Base-by-base conservation (phyloP, 306 rosid species). In the Sophora flavescens region DNA sequence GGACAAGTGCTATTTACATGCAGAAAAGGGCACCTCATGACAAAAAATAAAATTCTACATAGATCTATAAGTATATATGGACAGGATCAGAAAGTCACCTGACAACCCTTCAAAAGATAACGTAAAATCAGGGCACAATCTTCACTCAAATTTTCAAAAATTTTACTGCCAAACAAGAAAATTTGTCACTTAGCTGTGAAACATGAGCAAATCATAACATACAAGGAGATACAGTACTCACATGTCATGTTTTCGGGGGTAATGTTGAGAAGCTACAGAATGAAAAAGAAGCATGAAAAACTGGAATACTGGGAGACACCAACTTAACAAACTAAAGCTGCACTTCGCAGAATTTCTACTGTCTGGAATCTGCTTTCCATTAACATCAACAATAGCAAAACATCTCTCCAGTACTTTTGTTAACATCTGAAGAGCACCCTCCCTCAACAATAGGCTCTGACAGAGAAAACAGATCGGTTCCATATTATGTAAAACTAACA, bases 241-340 rank as follows among this genome's bases (percentile, higher is more conserved):
- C 99, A 58, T 6, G 76, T 88, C 86, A 76, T 82, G 80, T 71
- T 70, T 84, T 80, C 63, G 82, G 51, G 82, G 77, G 52, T 78
- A 82, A 61, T 74, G 75, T 17, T 9, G 74, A 54, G 92, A 74
- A 74, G 90, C 79, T 57, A 77, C 87, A 63, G 86, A 83, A 79
- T 61, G 65, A 63, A 84, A 86, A 58, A 95, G 85, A 73, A 89
- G 84, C 15, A 86, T 83, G 83, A 91, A 80, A 61, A 85, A 92
- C 88, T 91, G 91, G 88, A 89, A 95, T 74, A 87, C 84, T 30
- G 98, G 99, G 72, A 89, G 85, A 80, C 88, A 89, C 96, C 97
- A 92, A 82, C 82, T 85, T 51, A 81, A 72, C 62, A 85, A 70
- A 80, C 80, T 63, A 59, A 83, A 78, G 44, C 79, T 84, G 75